Evolutionary conservation across 768 basidiomycete species (phyloP), one percentile per base, ranked within the genome.

Genomic region (Gautieria morchelliformis): DNA sequence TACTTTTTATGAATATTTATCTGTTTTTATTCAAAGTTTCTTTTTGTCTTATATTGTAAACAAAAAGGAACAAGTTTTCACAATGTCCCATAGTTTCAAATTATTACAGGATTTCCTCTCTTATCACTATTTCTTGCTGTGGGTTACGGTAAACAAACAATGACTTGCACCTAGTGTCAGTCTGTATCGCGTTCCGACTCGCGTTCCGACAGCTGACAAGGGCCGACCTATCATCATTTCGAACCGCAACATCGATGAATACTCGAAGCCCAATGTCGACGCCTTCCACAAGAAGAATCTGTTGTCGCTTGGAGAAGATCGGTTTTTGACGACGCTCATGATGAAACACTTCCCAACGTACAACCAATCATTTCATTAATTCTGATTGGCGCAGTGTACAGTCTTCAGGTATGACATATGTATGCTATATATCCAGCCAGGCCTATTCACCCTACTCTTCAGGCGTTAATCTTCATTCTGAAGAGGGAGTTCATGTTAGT

Each of bases 401-500:
- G 95, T 72, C 73, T 98, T 37, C 35, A 37, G 14, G 35, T 37
- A 37, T 37, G 10, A 37, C 35, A 15, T 37, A 2, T n/a, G n/a
- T n/a, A n/a, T 37, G 35, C 35, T 37, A 10, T 37, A 37, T 9
- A 37, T 37, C 14, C 4, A 37, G 35, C 14, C 35, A 37, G 4
- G 9, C 35, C 35, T 37, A 10, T 37, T 37, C 2, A 9, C 14
- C 1, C 4, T 37, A 14, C 35, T 37, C 35, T 37, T 1, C 57
- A 88, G 83, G 88, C 89, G 0, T 69, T 97, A 64, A 92, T 98
- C 66, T 99, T 99, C 77, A 81, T 99, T 60, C 72, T 98, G 69
- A 96, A 94, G 72, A 84, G 95, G 55, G 94, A 98, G 71, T 99
- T 97, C 72, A 96, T 96, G 93, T 80, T 96, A 20, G 80, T 94